Percentiles rank a stretch among this genome's conserved stretches.
These are phyloP conservation scores for Lachnellula arida DNA, from an alignment of 2,329 filamentous ascomycete species.

Conservation along the genomic window DNA sequence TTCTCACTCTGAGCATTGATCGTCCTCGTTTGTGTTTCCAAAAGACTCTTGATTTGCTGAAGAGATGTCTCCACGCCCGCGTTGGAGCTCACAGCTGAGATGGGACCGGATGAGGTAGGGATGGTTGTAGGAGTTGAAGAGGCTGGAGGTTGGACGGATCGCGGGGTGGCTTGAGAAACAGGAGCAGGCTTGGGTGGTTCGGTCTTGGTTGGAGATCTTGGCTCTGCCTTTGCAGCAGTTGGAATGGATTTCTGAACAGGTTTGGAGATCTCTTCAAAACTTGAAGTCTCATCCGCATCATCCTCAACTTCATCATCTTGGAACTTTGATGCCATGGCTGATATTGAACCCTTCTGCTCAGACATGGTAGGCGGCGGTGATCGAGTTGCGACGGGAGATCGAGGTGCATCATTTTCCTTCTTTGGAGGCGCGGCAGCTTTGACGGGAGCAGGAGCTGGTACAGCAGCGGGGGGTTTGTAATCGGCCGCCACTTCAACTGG, in stretches of 20 bases:
- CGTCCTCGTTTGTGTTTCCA: constrained; percentile 72
- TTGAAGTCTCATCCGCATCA: constrained; percentile 56
- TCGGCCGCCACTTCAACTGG: constrained; percentile 71
- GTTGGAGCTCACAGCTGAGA: constrained; percentile 32
- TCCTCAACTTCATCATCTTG: constrained; percentile 65
- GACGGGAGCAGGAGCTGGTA: constrained; percentile 41
- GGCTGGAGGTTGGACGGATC: constrained; percentile 17
- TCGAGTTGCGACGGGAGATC: constrained; percentile 38
- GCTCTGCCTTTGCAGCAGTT: constrained; percentile 34
- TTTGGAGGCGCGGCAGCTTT: constrained; percentile 41
- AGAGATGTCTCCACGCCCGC: constrained; percentile 60
- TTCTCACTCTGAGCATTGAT: constrained; percentile 74
- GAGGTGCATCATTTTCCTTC: constrained; percentile 44
- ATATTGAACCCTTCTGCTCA: constrained; percentile 83
- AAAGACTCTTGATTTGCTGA: constrained; percentile 69
- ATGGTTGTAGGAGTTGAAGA: constrained; percentile 27
- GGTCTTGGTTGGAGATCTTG: constrained; percentile 34
- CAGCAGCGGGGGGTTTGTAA: constrained; percentile 53
- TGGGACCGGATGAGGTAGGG: constrained; percentile 36
- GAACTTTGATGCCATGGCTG: constrained; percentile 79
- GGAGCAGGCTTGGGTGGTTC: constrained; percentile 31
- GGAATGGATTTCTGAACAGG: constrained; percentile 57
- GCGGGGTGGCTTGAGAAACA: constrained; percentile 21
- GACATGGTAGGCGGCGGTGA: constrained; percentile 65
- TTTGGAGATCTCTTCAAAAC: constrained; percentile 82